Evolutionary conservation across 768 basidiomycete species (phyloP).

Genomic region (Psilocybe subaeruginosa): DNA sequence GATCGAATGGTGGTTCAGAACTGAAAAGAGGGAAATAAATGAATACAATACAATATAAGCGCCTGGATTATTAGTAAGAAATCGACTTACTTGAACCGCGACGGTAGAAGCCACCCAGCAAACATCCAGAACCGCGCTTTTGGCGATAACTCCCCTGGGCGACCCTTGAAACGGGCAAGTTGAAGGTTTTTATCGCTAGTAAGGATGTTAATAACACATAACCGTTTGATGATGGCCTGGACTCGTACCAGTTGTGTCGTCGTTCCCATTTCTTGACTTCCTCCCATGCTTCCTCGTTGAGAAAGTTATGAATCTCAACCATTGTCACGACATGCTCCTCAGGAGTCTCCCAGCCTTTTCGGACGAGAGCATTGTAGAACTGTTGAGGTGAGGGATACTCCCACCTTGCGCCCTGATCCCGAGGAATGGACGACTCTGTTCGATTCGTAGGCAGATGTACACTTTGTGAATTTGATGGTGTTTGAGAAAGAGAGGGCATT

Average conservation of each 20-base stretch:
- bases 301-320: conserved; percentile 97
- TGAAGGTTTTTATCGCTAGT: conserved; percentile 68
- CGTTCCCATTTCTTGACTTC: conserved; percentile 95
- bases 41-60: not conserved
- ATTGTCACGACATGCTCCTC: conserved; percentile 96
- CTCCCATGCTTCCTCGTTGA: conserved; percentile 96
- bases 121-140: conserved; percentile 89
- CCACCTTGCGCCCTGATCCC: conserved; percentile 65
- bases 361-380: conserved; percentile 94
- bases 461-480: conserved; percentile 58
- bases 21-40: conserved; percentile 39
- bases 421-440: conserved; percentile 84
- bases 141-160: conserved; percentile 92
- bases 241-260: conserved; percentile 59
- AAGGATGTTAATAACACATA: conserved; percentile 4
- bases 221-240: not conserved
- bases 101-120: conserved; percentile 88
- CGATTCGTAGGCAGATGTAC: conserved; percentile 72
- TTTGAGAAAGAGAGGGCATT: conserved; percentile 84
- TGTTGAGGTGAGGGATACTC: conserved; percentile 98
- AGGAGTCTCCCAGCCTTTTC: conserved; percentile 97
- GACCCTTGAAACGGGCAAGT: conserved; percentile 83
- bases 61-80: not conserved
- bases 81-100: conserved; percentile 78
- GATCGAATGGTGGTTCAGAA: conserved; percentile 92